Percentiles rank a stretch among this genome's conserved stretches.
These are phyloP conservation scores for Phlebiopsis gigantea DNA, from an alignment of 768 basidiomycete genomes.

Conservation along the genomic window DNA sequence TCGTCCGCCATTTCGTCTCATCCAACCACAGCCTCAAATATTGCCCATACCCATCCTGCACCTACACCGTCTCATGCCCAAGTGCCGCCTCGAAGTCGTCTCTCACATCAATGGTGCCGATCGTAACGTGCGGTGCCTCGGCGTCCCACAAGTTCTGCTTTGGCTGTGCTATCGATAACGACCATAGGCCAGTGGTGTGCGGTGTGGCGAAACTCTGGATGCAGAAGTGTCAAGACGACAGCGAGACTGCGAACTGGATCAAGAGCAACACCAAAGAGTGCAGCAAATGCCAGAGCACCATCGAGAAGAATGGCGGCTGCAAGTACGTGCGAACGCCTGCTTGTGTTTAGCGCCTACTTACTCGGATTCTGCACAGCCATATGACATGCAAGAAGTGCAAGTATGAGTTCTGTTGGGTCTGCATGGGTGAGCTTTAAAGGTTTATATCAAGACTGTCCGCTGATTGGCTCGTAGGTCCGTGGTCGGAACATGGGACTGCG, in stretches of 20 bases:
- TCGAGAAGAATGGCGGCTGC: constrained; percentile 99
- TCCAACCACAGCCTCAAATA: constrained; percentile 82
- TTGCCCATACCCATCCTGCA: constrained; percentile 94
- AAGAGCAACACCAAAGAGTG: constrained; percentile 99
- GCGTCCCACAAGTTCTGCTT: constrained; percentile 84
- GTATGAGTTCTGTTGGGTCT: constrained; percentile 99
- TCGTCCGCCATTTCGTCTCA: constrained; percentile 86
- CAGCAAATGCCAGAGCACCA: constrained; percentile 91
- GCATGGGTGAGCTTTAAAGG: constrained; percentile 64
- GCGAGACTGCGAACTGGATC: constrained; percentile 99
- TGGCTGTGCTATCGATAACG: constrained; percentile 82
- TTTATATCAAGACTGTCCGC: constrained; percentile 29
- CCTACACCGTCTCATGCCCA: constrained; percentile 88
- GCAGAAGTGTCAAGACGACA: constrained; percentile 96
- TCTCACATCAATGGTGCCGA: constrained; percentile 79
- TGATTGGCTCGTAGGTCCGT: constrained; percentile 59
- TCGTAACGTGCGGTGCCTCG: constrained; percentile 75
- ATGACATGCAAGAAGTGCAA: constrained; percentile 99
- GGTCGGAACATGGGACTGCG: constrained; percentile 94
- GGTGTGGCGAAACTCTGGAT: constrained; percentile 88
- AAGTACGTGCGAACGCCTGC: constrained; percentile 62
- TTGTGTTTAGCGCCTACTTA: neutral
- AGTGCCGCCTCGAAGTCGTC: constrained; percentile 71
- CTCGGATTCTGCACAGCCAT: constrained; percentile 51
- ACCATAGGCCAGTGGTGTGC: constrained; percentile 92